Base-by-base conservation (phyloP, 2,329 filamentous ascomycete species). In the Aspergillus ruber region DNA sequence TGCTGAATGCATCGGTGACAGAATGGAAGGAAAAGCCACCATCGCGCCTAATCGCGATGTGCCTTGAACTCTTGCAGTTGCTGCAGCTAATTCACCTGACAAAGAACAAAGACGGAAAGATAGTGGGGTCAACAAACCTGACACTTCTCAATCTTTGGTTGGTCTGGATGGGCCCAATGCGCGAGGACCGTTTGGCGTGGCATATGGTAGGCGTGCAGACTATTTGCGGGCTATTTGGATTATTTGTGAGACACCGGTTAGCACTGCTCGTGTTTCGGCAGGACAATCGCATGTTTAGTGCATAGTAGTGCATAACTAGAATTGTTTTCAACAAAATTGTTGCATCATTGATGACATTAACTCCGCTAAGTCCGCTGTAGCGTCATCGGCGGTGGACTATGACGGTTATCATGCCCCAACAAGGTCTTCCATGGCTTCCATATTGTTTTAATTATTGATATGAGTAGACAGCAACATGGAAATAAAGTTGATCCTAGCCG, bases 61-160 rank as follows among this genome's bases (percentile, higher is more conserved):
- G 68, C 9, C 70, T 98, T 54, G 84, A 82, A 59, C 57, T 91
- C 13, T 75, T 97, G 48, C 80, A 83, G 58, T 76, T 73, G 52
- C 63, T 95, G 47, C 78, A 75, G 51, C 73, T 97, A 44, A 66
- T 95, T 46, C 77, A 81, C 42, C 72, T 95, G 38, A 81, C 76
- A 50, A 78, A 76, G 44, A 83, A 91, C 61, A 75, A 82, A 32
- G 71, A 84, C 46, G 88, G 87, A 7, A 72, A 77, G 55, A 85
- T 97, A 58, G 73, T 82, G 20, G 86, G 93, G 69, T 91, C 84
- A 17, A 89, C 83, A 55, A 98, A 98, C 68, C 79, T 98, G 53
- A 98, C 93, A 7, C 80, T 98, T 42, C 76, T 98, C 56, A 98
- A 98, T 65, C 78, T 98, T 47, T 98, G 91, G 91, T 75, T 98